Conservation (phyloP, 352 stramenopile species). For the Phytophthora ohioensis region DNA sequence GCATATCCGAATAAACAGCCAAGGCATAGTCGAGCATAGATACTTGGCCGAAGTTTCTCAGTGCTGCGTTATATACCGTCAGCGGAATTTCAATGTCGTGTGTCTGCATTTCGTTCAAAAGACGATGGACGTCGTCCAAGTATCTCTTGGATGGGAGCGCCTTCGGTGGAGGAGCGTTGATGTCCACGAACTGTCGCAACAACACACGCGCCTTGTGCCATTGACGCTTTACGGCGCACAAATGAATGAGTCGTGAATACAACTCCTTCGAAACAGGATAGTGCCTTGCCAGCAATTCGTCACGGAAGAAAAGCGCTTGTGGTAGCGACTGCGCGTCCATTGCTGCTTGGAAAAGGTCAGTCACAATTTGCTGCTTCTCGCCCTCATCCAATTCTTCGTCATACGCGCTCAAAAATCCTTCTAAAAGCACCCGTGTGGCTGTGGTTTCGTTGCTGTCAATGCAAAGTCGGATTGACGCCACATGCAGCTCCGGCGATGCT, state of each 20-base stretch:
- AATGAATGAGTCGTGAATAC: conserved; percentile 57
- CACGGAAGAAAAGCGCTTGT: conserved; percentile 68
- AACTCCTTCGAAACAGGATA: conserved; percentile 43
- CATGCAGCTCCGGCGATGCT: conserved; percentile 60
- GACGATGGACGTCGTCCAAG: conserved; percentile 51
- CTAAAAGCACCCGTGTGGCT: conserved; percentile 54
- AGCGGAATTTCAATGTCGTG: conserved; percentile 51
- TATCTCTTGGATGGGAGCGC: conserved; percentile 52
- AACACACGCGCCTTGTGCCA: conserved; percentile 67
- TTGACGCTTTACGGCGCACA: conserved; percentile 55
- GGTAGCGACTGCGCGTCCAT: conserved; percentile 54
- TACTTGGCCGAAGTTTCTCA: conserved; percentile 64
- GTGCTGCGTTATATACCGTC: conserved; percentile 66
- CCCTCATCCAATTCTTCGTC: conserved; percentile 46
- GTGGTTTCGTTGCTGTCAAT: conserved; percentile 61
- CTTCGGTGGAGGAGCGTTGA: conserved; percentile 41
- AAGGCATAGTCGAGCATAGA: conserved; percentile 47
- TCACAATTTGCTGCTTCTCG: conserved; percentile 52
- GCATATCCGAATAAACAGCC: conserved; percentile 59
- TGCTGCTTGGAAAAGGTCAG: conserved; percentile 50
- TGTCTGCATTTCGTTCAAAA: conserved; percentile 60
- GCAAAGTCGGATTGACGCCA: conserved; percentile 61
- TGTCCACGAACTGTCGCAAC: conserved; percentile 57
- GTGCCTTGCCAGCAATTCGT: conserved; percentile 49
- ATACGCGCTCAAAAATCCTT: conserved; percentile 52